A percentile compares a stretch with the other conserved stretches of the same genome.
Evolutionary conservation across 2,329 filamentous ascomycete genomes (phyloP).

Genomic region (Trichoderma endophyticum): DNA sequence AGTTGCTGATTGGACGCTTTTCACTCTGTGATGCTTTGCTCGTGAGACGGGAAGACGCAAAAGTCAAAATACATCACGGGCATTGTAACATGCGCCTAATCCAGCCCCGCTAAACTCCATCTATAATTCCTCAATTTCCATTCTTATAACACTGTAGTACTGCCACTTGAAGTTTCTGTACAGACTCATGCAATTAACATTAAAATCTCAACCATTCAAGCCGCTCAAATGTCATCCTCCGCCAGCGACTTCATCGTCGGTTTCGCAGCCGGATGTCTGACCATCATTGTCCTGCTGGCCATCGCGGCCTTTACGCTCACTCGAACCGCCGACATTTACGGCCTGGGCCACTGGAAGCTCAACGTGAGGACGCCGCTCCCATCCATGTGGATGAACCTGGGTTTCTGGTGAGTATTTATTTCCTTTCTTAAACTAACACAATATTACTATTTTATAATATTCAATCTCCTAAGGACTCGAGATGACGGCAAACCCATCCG

Average conservation of each 20-base stretch:
- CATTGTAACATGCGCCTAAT: background rate
- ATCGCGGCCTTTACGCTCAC: background rate
- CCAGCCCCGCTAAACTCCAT: background rate
- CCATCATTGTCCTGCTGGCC: background rate
- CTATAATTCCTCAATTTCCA: too few species aligned
- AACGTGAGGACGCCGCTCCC: conserved; percentile 45
- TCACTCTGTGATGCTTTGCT: background rate
- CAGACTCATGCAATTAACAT: background rate
- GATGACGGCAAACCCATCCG: conserved; percentile 30
- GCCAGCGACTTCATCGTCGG: background rate
- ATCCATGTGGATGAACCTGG: conserved; percentile 64
- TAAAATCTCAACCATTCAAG: background rate
- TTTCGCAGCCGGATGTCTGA: background rate
- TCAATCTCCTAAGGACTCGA: conserved; percentile 28
- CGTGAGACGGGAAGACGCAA: background rate
- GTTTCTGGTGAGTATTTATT: conserved; percentile 44
- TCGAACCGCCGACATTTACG: conserved; percentile 37
- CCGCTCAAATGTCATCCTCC: background rate
- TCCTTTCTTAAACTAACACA: background rate
- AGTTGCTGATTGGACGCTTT: background rate
- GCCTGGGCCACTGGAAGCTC: conserved; percentile 54
- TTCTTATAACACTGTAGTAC: background rate
- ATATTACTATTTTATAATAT: background rate
- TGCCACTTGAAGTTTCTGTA: too few species aligned
- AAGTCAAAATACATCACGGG: background rate